Conservation (phyloP, 1,284 basidiomycete genomes). For the Pascua sp. region DNA sequence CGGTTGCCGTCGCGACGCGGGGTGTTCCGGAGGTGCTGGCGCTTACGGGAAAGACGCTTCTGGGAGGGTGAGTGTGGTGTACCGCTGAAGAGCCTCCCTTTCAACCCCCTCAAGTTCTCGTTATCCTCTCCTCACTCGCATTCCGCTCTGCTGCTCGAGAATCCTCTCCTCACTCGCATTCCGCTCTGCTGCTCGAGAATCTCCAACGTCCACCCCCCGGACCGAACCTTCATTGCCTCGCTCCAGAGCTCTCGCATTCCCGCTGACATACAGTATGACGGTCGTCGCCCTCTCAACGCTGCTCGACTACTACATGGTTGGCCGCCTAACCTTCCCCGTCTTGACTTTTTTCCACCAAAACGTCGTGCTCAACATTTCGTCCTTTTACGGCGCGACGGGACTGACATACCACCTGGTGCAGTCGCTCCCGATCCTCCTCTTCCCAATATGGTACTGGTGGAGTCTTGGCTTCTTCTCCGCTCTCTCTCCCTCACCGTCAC, state of each 20-base stretch:
- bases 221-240: too few species aligned
- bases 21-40: not conserved
- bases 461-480: slow-evolving; percentile 54
- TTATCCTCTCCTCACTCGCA: too few species aligned
- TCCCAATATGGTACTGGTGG: slow-evolving; percentile 68
- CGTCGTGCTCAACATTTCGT: slow-evolving; percentile 77
- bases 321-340: slow-evolving; percentile 36
- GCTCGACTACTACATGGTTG: slow-evolving; percentile 42
- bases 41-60: slow-evolving; percentile 6
- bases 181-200: too few species aligned
- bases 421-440: slow-evolving; percentile 75
- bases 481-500: slow-evolving; percentile 17
- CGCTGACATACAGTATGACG: slow-evolving; percentile 18
- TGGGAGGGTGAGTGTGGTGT: slow-evolving; percentile 16
- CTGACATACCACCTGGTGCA: slow-evolving; percentile 89
- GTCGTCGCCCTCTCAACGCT: slow-evolving; percentile 33
- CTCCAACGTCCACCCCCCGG: too few species aligned
- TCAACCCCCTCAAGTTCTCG: too few species aligned
- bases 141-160: too few species aligned
- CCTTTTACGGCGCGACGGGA: slow-evolving; percentile 87
- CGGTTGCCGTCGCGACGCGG: not conserved
- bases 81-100: too few species aligned
- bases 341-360: slow-evolving; percentile 74
- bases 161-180: too few species aligned
- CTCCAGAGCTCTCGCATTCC: not conserved